Conservation (phyloP, 2,329 filamentous ascomycete genomes). For the Chrysosporium queenslandicum region DNA sequence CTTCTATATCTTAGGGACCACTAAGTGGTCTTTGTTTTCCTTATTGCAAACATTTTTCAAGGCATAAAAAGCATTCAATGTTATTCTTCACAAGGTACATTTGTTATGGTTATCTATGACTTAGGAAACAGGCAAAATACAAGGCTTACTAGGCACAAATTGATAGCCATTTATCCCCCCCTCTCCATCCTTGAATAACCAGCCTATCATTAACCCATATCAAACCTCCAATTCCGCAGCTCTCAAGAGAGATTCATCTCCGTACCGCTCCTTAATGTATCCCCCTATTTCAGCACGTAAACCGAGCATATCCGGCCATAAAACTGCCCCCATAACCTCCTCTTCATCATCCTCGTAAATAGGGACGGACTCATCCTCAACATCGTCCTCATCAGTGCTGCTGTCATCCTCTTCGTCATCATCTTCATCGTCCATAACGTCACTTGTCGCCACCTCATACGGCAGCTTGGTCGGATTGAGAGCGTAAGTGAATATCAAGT, state of each 20-base stretch:
- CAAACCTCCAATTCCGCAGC: neutral
- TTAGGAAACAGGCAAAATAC: no score
- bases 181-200: neutral
- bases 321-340: neutral
- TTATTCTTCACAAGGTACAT: no score
- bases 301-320: neutral
- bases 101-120: no score
- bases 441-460: neutral
- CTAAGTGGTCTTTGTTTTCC: neutral
- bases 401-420: neutral
- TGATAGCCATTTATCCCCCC: no score
- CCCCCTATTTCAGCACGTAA: neutral
- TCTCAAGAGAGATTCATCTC: neutral
- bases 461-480: neutral
- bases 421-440: neutral
- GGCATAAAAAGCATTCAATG: neutral
- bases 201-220: neutral
- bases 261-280: neutral
- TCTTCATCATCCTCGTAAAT: neutral
- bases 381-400: neutral
- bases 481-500: constrained; percentile 1
- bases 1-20: neutral
- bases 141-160: no score
- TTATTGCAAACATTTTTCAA: neutral
- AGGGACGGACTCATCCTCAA: neutral